Base-by-base conservation (phyloP, 352 stramenopile genomes). In the Thalassiosira mediterranea region DNA sequence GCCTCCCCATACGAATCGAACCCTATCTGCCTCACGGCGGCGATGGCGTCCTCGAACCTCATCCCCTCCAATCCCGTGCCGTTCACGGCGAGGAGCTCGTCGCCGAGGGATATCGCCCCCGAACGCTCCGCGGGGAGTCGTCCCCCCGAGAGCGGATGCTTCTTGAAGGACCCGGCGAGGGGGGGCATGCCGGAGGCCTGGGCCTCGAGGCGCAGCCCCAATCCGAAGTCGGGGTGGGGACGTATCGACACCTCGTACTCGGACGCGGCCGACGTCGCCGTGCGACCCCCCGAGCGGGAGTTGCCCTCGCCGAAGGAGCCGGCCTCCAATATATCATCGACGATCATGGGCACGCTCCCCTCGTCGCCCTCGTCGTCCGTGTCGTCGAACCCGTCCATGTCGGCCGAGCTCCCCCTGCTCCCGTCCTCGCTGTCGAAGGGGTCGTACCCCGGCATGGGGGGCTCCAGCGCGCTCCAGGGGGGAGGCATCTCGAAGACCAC, bases 81-180 rank as follows among this genome's bases (percentile, higher is more conserved):
- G 56, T 93, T 93, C 4, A 91, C 86, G 44, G 76, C 81, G 11
- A 93, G 46, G 3, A 93, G 59, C 78, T 91, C 85, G 72, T 93
- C 88, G 25, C 88, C 88, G 8, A 91, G 38, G 3, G 77, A 37
- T 59, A 93, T 89, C 40, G 84, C 74, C 21, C 83, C 83, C 34
- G 68, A 83, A 38, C 81, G 86, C 74, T 93, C 88, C 19, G 86
- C 88, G 21, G 88, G 88, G 34, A 93, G 67, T 21, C 86, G 79
- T 11, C 84, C 85, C 28, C 83, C 83, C n/a, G 76, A 91, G 8
- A 91, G 54, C 0, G 88, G 88, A 70, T 93, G 76, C 54, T 88
- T 90, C 49, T 93, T 93, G 58, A 91, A 93, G 1, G 85, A 91
- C 4, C 88, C 88, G 31, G 80, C 85, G 34, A 93, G 82, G 19